These are phyloP conservation scores for Citrullus colocynthis DNA, from an alignment of 306 rosid species.

Conservation along the genomic window DNA sequence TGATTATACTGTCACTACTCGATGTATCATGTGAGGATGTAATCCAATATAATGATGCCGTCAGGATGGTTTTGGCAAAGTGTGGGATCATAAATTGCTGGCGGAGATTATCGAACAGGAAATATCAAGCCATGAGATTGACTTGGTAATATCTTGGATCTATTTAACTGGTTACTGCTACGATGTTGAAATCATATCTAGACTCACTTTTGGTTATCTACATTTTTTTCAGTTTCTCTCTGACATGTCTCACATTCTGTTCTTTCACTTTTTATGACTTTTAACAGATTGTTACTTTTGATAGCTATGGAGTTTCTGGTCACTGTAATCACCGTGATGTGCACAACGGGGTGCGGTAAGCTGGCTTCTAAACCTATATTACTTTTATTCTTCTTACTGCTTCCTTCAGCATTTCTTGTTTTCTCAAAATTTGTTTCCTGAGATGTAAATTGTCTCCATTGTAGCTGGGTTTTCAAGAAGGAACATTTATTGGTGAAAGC, in stretches of 20 bases:
- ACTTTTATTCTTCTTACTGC: neutral
- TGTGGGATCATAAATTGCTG: conserved; percentile 55
- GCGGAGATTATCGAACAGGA: conserved; percentile 46
- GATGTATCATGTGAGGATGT: neutral
- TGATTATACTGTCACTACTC: neutral
- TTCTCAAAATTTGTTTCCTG: neutral
- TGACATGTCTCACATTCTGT: neutral
- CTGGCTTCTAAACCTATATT: neutral
- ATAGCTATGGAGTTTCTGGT: conserved; percentile 72
- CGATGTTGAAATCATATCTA: neutral
- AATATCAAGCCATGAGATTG: conserved; percentile 29
- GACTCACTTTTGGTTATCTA: neutral
- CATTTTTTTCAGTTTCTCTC: neutral
- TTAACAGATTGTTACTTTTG: conserved; percentile 74
- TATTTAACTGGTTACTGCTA: neutral
- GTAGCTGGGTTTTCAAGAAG: neutral
- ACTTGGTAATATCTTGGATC: conserved; percentile 39
- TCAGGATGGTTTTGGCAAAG: conserved; percentile 85
- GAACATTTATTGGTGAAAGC: neutral
- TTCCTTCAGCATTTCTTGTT: neutral
- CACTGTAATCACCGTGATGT: conserved; percentile 87
- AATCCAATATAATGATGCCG: conserved; percentile 14
- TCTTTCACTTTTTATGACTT: neutral
- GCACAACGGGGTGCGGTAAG: conserved; percentile 63
- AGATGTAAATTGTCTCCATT: neutral